Base-by-base conservation (phyloP, 2,329 filamentous ascomycete genomes). In the Fusarium nanum region DNA sequence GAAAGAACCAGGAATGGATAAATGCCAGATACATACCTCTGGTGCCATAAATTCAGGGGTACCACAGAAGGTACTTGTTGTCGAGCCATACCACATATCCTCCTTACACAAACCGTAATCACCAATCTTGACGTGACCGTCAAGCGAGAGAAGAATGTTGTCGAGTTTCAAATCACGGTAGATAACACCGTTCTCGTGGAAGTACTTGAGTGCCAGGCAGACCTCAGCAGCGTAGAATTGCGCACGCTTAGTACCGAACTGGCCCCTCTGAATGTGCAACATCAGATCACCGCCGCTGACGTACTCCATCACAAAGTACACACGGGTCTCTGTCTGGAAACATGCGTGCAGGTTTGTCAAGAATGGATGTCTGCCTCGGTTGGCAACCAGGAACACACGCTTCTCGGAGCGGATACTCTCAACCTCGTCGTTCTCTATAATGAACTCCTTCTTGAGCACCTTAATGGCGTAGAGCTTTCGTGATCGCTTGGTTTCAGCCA, bases 271-370 rank as follows among this genome's bases (percentile, higher is more conserved):
- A 78, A 99, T 99, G 83, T 99, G 96, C 82, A 98, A 86, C 96
- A 99, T 99, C 78, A 99, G 82, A 86, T 99, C 96, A 83, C 96
- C 96, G 84, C 96, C 96, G 78, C 94, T 97, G 70, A 99, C 93
- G 79, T 99, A 99, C 83, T 99, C 96, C 95, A 98, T 98, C 70
- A 99, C 96, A 78, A 99, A 99, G 84, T 99, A 99, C 23, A 99
- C 94, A 74, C 96, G 87, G 9, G 96, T 99, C 81, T 99, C 96
- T 0, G 96, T 99, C 83, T 99, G 96, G 88, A 99, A 99, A 83
- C 96, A 99, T 56, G 96, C 96, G 78, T 99, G 96, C 41, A 99
- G 84, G 78, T 92, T 99, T 50, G 97, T 91, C 73, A 99, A 82
- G 88, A 99, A 99, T 0, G 97, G 96, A 78, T 99, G 96, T 16